These are phyloP conservation scores for Chaetomiaceae sp. DNA, from an alignment of 2,329 filamentous ascomycete species.

Conservation along the genomic window DNA sequence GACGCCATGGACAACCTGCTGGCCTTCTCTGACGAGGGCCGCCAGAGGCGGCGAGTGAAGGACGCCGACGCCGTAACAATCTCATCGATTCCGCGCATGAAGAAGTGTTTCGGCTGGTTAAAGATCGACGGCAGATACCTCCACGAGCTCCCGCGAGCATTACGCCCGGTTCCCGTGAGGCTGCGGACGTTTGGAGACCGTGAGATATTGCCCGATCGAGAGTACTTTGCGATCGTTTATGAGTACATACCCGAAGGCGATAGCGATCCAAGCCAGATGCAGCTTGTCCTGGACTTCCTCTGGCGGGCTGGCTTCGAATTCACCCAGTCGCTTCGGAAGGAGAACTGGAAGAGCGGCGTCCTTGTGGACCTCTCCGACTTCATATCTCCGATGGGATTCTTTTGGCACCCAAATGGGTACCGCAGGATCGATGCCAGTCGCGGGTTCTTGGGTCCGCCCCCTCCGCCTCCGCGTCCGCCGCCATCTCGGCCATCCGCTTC, in stretches of 20 bases:
- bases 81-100: conserved; percentile 2
- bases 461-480: not conserved
- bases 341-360: conserved; percentile 9
- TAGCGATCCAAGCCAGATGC: conserved; percentile 1
- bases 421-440: not conserved
- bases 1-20: conserved; percentile 8
- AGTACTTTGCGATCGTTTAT: conserved; percentile 2
- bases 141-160: not conserved
- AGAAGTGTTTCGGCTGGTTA: conserved; percentile 7
- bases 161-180: not conserved
- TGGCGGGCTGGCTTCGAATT: not conserved
- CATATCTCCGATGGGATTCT: not conserved
- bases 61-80: not conserved
- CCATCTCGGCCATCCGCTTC: not conserved
- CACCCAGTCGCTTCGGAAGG: not conserved
- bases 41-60: not conserved
- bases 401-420: not conserved
- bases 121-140: conserved; percentile 2
- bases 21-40: conserved; percentile 4
- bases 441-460: not conserved
- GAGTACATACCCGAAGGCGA: conserved; percentile 7
- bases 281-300: not conserved
- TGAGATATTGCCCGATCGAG: not conserved
- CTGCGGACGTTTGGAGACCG: not conserved
- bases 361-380: conserved; percentile 2